Conservation (phyloP, 805 yeast species). For the Wickerhamiella qilinensis region DNA sequence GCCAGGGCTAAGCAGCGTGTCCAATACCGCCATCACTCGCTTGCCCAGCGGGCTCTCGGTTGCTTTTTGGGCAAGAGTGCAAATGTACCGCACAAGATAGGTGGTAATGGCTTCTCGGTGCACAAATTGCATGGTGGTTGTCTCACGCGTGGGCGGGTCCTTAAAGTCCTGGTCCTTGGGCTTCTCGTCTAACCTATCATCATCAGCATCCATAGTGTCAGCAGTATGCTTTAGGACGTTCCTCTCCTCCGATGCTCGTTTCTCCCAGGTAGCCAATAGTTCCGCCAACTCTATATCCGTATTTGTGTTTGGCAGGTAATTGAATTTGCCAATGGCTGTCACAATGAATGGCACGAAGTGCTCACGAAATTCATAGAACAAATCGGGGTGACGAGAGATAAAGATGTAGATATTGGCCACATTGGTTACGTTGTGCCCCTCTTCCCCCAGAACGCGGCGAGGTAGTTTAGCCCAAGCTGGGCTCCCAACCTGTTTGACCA, state of each 20-base stretch:
- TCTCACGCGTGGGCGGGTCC: conserved; percentile 23
- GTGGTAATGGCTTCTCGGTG: conserved; percentile 85
- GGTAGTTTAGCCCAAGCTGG: conserved; percentile 89
- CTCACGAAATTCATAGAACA: conserved; percentile 75
- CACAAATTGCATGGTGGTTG: conserved; percentile 40
- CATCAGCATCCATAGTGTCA: conserved; percentile 14
- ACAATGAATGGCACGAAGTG: conserved; percentile 79
- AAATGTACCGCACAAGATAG: conserved; percentile 70
- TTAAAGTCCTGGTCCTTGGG: conserved; percentile 12
- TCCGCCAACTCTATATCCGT: conserved; percentile 85
- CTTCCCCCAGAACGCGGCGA: conserved; percentile 78
- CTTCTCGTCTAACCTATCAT: conserved; percentile 13
- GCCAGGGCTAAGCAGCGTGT: conserved; percentile 39
- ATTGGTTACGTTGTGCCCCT: conserved; percentile 71
- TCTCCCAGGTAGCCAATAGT: conserved; percentile 74
- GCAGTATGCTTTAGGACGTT: neutral
- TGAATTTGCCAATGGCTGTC: conserved; percentile 80
- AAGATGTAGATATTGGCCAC: conserved; percentile 80
- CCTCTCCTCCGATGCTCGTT: conserved; percentile 19
- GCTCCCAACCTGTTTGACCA: conserved; percentile 46
- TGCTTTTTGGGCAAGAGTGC: conserved; percentile 71
- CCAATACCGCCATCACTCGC: conserved; percentile 62
- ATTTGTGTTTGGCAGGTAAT: conserved; percentile 65
- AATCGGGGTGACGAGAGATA: conserved; percentile 67
- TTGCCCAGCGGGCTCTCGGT: conserved; percentile 72